phyloP scores from a whole-genome alignment of 192 early-diverging fungal genomes.

The Bifiguratus adelaidae region DNA sequence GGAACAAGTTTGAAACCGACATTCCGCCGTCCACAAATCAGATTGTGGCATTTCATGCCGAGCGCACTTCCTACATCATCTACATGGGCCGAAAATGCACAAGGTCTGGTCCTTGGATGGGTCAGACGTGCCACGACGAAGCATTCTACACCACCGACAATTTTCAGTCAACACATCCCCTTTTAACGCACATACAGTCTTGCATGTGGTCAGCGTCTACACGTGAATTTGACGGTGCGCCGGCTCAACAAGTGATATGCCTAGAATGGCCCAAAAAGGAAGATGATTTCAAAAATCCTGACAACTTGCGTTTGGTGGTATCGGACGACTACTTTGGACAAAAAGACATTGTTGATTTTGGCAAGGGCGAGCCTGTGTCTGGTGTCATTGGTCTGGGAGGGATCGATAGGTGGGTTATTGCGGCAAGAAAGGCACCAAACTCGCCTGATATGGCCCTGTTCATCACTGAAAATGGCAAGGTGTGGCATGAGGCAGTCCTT shows the following conservation, averaged over 20 bases:
- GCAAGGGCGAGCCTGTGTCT: constrained; percentile 34
- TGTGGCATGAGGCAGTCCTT: constrained; percentile 31
- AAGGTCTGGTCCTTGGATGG: constrained; percentile 16
- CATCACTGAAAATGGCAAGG: constrained; percentile 16
- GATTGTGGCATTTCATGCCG: constrained; percentile 52
- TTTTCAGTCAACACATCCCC: constrained; percentile 44
- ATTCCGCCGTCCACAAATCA: constrained; percentile 15
- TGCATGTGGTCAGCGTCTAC: constrained; percentile 69
- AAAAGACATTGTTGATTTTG: constrained; percentile 39
- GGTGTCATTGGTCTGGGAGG: constrained; percentile 69
- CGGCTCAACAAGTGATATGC: constrained; percentile 66
- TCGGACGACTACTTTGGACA: constrained; percentile 66
- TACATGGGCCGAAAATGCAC: constrained; percentile 48
- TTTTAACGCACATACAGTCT: constrained; percentile 45
- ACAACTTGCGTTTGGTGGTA: constrained; percentile 46
- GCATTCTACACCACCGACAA: constrained; percentile 57
- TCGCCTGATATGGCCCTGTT: constrained; percentile 14
- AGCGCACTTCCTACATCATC: constrained; percentile 48
- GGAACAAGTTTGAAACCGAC: constrained; percentile 39
- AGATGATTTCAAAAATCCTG: constrained; percentile 11
- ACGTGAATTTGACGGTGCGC: constrained; percentile 43
- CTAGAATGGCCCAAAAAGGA: constrained; percentile 27
- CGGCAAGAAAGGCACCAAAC: constrained; percentile 42
- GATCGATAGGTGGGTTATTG: constrained; percentile 58
- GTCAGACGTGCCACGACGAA: constrained; percentile 48